Evolutionary conservation across 306 rosid species (phyloP).

Genomic region (Macrotyloma uniflorum): DNA sequence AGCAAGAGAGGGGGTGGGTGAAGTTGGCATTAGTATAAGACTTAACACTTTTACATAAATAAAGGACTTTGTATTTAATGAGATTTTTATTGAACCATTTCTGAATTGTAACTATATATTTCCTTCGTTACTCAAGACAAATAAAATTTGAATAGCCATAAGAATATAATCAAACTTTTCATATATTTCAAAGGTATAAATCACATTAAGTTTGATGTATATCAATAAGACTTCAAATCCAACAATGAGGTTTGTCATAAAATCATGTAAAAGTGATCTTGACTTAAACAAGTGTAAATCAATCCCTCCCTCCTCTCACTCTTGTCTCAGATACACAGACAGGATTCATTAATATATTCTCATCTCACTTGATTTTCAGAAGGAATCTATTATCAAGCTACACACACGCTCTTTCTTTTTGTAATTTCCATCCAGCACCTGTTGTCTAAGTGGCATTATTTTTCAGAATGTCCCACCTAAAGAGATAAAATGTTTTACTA

Average conservation of each 20-base stretch:
- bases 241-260: background rate
- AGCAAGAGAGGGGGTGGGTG: background rate
- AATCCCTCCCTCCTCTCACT: background rate
- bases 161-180: background rate
- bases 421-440: slow-evolving; percentile 5
- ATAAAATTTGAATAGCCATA: background rate
- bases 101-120: background rate
- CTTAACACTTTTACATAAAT: background rate
- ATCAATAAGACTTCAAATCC: background rate
- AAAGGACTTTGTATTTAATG: background rate
- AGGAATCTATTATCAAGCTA: background rate
- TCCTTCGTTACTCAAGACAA: background rate
- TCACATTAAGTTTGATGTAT: background rate
- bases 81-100: background rate
- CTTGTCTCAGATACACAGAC: background rate
- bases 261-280: background rate
- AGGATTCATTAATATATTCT: background rate
- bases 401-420: background rate
- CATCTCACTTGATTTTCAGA: background rate
- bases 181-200: background rate
- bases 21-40: background rate
- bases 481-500: background rate
- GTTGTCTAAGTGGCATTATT: background rate
- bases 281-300: background rate
- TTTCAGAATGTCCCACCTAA: slow-evolving; percentile 18